Evolutionary conservation across 805 yeast species (phyloP).

Genomic region (Candida cerambycidarum): DNA sequence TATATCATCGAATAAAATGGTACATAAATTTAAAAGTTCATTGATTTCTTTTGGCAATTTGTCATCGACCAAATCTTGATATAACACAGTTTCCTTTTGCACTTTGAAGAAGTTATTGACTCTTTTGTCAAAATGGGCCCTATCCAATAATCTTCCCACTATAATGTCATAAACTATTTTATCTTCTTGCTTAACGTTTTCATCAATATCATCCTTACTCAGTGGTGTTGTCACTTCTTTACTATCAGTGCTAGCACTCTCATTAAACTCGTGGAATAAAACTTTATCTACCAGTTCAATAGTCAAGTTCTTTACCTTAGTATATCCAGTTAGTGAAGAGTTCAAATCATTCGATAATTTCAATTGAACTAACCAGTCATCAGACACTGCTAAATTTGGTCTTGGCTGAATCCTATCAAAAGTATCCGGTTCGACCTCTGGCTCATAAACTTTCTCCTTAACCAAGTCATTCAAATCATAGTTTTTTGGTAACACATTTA

Average conservation of each 20-base stretch:
- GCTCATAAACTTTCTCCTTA: conserved; percentile 69
- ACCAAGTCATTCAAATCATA: conserved; percentile 40
- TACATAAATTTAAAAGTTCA: conserved; percentile 41
- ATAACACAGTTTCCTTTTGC: conserved; percentile 14
- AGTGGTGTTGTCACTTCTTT: conserved; percentile 26
- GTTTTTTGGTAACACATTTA: conserved; percentile 31
- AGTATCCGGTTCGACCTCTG: conserved; percentile 46
- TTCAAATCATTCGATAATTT: conserved; percentile 48
- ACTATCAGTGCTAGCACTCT: conserved; percentile 13
- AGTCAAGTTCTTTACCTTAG: conserved; percentile 14
- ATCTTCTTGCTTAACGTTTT: background rate
- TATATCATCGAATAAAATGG: conserved; percentile 21
- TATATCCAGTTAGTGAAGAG: conserved; percentile 33
- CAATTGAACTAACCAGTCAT: conserved; percentile 66
- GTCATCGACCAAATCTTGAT: conserved; percentile 17
- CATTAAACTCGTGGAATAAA: conserved; percentile 48
- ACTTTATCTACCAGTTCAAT: conserved; percentile 41
- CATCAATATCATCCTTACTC: conserved; percentile 9
- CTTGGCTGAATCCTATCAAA: conserved; percentile 38
- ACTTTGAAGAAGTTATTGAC: conserved; percentile 29
- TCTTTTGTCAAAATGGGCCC: conserved; percentile 22
- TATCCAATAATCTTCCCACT: conserved; percentile 18
- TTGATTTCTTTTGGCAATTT: background rate
- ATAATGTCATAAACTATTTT: conserved; percentile 1
- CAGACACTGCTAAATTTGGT: conserved; percentile 49